Conservation (phyloP, 1,284 basidiomycete species). For the Ceratobasidium theobromae region DNA sequence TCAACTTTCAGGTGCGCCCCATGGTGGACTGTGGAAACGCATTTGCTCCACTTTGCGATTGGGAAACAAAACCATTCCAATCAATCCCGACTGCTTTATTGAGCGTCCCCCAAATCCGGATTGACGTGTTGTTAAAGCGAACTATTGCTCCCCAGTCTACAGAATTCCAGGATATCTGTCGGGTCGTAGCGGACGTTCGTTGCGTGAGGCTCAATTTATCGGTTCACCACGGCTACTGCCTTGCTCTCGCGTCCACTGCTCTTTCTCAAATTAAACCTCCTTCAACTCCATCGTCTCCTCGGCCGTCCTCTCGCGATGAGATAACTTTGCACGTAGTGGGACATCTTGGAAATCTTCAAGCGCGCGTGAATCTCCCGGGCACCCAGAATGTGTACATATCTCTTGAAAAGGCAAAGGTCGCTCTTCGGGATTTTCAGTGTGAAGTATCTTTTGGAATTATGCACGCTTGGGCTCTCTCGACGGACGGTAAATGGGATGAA, state of each 20-base stretch:
- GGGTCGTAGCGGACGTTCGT: constrained; percentile 4
- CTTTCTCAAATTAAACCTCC: constrained; percentile 45
- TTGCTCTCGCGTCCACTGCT: constrained; percentile 11
- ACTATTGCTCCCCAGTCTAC: constrained; percentile 1
- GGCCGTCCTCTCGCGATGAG: constrained; percentile 37
- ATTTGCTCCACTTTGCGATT: constrained; percentile 25
- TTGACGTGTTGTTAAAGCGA: constrained; percentile 20
- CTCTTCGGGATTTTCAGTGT: not conserved
- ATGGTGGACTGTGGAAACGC: constrained; percentile 34
- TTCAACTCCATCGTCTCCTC: constrained; percentile 47
- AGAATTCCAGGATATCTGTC: constrained; percentile 1
- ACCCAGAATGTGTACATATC: constrained; percentile 41
- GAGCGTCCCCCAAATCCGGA: constrained; percentile 9
- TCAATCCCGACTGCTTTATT: constrained; percentile 6
- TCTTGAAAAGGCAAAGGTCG: constrained; percentile 34
- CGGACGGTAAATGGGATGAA: constrained; percentile 72
- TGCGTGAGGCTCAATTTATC: constrained; percentile 14
- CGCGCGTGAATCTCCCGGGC: constrained; percentile 43
- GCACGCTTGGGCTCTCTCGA: constrained; percentile 49
- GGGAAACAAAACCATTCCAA: constrained; percentile 21
- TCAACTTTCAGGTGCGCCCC: constrained; percentile 31
- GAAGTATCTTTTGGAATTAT: constrained; percentile 43
- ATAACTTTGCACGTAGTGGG: constrained; percentile 38
- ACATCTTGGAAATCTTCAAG: constrained; percentile 41
- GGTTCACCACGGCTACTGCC: constrained; percentile 17